Base-by-base conservation (phyloP, 2,329 filamentous ascomycete species). In the Paracoccidioides lutzii region DNA sequence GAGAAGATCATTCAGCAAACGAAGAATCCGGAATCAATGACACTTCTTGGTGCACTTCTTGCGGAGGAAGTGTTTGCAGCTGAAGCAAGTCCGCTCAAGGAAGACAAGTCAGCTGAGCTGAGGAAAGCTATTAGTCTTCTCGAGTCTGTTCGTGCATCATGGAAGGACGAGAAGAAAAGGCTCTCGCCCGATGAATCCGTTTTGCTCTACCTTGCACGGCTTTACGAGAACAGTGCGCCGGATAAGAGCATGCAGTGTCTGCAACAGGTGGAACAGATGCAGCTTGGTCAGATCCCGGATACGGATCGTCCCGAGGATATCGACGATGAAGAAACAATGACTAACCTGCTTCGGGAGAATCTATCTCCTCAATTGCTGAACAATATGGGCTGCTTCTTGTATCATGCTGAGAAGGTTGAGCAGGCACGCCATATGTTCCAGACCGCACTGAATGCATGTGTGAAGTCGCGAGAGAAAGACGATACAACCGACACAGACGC, bases 321-420 rank as follows among this genome's bases (percentile, higher is more conserved):
- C 2, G 77, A 81, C 15, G 82, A 88, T 54, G 81, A 85, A 57
- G 78, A 76, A 3, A 78, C 81, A 35, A 72, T 69, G 54, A 71
- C 68, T 45, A 63, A 81, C 56, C 80, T 80, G 55, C 76, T 95
- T 33, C 84, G 90, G 54, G 87, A 90, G 66, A 78, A 85, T 57
- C 76, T 98, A 1, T 88, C 90, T 0, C 93, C 93, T 3, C 90
- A 95, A 66, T 78, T 97, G 2, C 79, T 98, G 45, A 98, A 97
- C 76, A 98, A 98, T 68, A 95, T 97, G 67, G 93, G 88, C 4
- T 96, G 90, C 70, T 97, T 97, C 72, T 83, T 95, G 62, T 96
- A 89, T 62, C 90, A 95, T 67, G 80, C 83, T 2, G 90, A 95
- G 64, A 90, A 89, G 66, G 84, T 87, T 60, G 82, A 85, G 22